These are phyloP conservation scores for Epicoccum nigrum DNA, from an alignment of 2,329 filamentous ascomycete genomes.

Conservation along the genomic window DNA sequence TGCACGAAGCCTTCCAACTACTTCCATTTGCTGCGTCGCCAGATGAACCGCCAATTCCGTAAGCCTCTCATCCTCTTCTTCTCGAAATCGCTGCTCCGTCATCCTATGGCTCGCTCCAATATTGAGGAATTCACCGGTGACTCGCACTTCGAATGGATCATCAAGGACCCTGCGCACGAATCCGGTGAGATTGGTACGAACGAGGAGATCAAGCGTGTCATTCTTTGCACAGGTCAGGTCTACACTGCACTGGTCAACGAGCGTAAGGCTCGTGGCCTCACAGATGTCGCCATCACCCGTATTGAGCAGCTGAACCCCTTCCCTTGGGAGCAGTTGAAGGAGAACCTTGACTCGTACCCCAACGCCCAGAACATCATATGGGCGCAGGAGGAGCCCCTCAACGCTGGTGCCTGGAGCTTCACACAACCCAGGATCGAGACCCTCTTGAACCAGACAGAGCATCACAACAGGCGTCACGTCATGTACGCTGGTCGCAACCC, in stretches of 20 bases:
- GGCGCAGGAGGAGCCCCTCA: slow-evolving; percentile 96
- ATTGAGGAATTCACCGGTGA: slow-evolving; percentile 91
- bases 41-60: slow-evolving; percentile 99
- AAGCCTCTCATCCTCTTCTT: slow-evolving; percentile 99
- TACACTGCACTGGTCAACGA: slow-evolving; percentile 90
- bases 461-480: slow-evolving; percentile 93
- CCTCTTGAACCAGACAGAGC: slow-evolving; percentile 86
- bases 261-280: slow-evolving; percentile 83
- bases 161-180: slow-evolving; percentile 85
- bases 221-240: slow-evolving; percentile 94
- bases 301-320: slow-evolving; percentile 98
- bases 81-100: slow-evolving; percentile 93
- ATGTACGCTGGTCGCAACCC: slow-evolving; percentile 96
- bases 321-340: slow-evolving; percentile 95
- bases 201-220: slow-evolving; percentile 90
- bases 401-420: slow-evolving; percentile 96
- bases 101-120: slow-evolving; percentile 86
- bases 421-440: slow-evolving; percentile 98
- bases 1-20: slow-evolving; percentile 95
- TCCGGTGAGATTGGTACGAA: slow-evolving; percentile 74
- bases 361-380: slow-evolving; percentile 98
- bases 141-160: slow-evolving; percentile 96
- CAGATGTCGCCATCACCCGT: slow-evolving; percentile 91
- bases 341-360: slow-evolving; percentile 95
- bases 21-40: slow-evolving; percentile 94